Evolutionary conservation across 2,329 filamentous ascomycete species (phyloP), one percentile per base, ranked within the genome.

Genomic region (Hirsutella rhossiliensis): DNA sequence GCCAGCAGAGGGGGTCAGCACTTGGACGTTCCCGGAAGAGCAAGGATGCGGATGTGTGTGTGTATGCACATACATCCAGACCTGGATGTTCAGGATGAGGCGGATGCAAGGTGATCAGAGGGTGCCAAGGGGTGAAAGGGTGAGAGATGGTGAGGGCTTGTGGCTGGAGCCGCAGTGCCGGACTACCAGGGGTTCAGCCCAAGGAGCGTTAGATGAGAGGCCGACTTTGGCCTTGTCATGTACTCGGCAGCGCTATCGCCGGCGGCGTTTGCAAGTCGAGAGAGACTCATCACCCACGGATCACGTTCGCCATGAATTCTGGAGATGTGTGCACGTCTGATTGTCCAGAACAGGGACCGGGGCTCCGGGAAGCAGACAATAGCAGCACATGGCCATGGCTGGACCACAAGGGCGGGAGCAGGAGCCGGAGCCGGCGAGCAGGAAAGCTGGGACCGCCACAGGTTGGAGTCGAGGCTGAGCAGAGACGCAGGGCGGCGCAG

Each of bases 71-170:
- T n/a, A 11, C 8, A 19, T 29, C 12, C n/a, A 41, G 28, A 31
- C 23, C 23, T 27, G 23, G 23, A 27, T 27, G 23, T 27, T 9
- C 23, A 20, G 29, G 29, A 32, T 32, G 29, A 31, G 40, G 28
- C 37, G 34, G 37, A 43, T 43, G 44, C 44, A 45, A 43, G 44
- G 44, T 43, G 44, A 45, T 40, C 37, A 42, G 37, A n/a, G 34
- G 29, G 19, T 39, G 20, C 17, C 12, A 34, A 13, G 43, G 32
- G 12, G 19, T 15, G n/a, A 27, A 23, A 27, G 39, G 23, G 39
- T 29, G 39, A 19, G 28, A 41, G 39, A 12, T 12, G n/a, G 12
- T 3, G 27, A 18, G 46, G 38, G 20, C 34, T 36, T 32, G 31
- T 41, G 39, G 44, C 40, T 45, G 44, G 44, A 37, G 41, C 44